Base-by-base conservation (phyloP, 345 rosid genomes). In the Dimocarpus longan region DNA sequence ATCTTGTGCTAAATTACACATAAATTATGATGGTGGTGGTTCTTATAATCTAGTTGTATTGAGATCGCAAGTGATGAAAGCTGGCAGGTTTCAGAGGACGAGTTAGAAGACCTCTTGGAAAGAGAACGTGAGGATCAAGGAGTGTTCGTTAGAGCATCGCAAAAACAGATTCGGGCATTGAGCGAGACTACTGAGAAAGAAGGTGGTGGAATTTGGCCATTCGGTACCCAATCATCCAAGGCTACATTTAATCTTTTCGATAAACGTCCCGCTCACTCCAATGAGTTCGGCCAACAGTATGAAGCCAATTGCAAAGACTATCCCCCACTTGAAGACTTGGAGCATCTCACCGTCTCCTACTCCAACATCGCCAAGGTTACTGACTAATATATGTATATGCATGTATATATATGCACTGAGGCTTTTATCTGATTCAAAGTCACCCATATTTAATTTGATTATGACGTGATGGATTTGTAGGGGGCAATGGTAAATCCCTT, bases 101-200 rank as follows among this genome's bases (percentile, higher is more conserved):
- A 76, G 56, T 37, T 91, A 71, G 80, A 91, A 76, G 77, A 15
- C 24, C 21, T 88, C 1, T 81, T 89, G 10, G 67, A 75, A 19
- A 78, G 79, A 39, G 88, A 82, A 62, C 82, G 70, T 68, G 40
- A 85, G 18, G 90, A 70, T 64, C 44, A 85, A n/a, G 90, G 87
- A 15, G 9, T 74, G 11, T 75, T 91, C 50, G 26, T 86, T 13
- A 82, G 79, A 68, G 86, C 87, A 7, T 79, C 90, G n/a, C 76
- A 10, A 66, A 82, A 85, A 76, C 89, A 87, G 64, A 66, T 89
- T 12, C 46, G 78, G 81, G 83, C 90, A 1, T 10, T 88, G 80
- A 83, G 84, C 60, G 71, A 19, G 32, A 74, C 56, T 2, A 79
- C 70, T 39, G 83, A 80, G 75, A 65, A 72, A 16, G 68, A 72